Conservation (phyloP, 176 grass and related monocot genomes). For the Aegilops tauschii region DNA sequence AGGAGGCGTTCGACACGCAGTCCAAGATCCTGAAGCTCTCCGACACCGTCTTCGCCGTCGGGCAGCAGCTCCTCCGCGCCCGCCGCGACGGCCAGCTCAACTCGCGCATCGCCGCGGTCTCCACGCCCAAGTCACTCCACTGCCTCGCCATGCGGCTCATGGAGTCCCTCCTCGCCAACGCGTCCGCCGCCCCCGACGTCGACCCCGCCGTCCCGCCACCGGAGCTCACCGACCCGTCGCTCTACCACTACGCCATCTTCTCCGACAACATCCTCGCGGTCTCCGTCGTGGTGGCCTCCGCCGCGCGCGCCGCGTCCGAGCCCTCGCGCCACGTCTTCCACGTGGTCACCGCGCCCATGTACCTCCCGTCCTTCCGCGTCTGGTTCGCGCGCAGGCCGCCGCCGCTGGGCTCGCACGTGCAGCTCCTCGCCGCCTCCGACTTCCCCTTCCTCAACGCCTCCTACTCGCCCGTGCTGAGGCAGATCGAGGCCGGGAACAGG, state of each 20-base stretch:
- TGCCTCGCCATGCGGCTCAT: slow-evolving; percentile 99
- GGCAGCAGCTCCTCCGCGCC: slow-evolving; percentile 77
- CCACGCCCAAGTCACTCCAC: slow-evolving; percentile 91
- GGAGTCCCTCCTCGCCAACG: slow-evolving; percentile 62
- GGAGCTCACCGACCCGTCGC: slow-evolving; percentile 46
- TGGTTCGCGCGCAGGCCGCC: slow-evolving; percentile 72
- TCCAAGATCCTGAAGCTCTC: slow-evolving; percentile 89
- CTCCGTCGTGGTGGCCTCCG: slow-evolving; percentile 81
- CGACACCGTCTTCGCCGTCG: slow-evolving; percentile 81
- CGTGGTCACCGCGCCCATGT: slow-evolving; percentile 87
- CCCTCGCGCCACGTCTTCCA: slow-evolving; percentile 90
- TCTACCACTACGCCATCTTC: slow-evolving; percentile 82
- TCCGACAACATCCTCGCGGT: slow-evolving; percentile 89
- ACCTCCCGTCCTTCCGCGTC: slow-evolving; percentile 82
- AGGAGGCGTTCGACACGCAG: slow-evolving; percentile 90
- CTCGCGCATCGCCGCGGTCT: slow-evolving; percentile 69
- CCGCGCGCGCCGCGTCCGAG: slow-evolving; percentile 56
- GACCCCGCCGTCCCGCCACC: background rate
- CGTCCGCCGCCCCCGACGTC: slow-evolving; percentile 32
- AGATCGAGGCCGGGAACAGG: slow-evolving; percentile 59
- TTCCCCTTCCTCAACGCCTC: slow-evolving; percentile 75
- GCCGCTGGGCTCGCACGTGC: slow-evolving; percentile 43
- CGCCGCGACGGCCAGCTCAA: slow-evolving; percentile 59
- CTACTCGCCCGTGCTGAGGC: slow-evolving; percentile 59
- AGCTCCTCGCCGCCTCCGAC: slow-evolving; percentile 50